Conservation (phyloP, 2,329 filamentous ascomycete species). For the Cyphellophora europaea region DNA sequence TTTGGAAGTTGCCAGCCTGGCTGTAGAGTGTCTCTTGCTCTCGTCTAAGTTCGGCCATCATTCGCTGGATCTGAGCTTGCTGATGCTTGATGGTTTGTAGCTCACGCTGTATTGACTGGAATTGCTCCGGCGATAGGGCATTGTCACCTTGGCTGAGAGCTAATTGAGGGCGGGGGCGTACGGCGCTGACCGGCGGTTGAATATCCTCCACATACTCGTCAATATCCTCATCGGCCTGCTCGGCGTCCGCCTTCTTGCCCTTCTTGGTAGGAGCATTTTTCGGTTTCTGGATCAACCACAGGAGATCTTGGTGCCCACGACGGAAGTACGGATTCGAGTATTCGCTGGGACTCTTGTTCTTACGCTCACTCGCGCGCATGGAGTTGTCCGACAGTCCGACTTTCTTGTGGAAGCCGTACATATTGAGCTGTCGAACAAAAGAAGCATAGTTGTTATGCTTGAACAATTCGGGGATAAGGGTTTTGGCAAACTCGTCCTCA, state of each 20-base stretch:
- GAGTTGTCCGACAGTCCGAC: constrained; percentile 92
- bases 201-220: constrained; percentile 41
- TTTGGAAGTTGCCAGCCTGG: constrained; percentile 82
- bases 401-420: constrained; percentile 59
- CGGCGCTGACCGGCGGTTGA: constrained; percentile 20
- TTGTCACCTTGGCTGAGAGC: constrained; percentile 27
- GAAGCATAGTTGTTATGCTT: constrained; percentile 74
- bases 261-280: constrained; percentile 56
- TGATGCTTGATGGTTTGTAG: constrained; percentile 74
- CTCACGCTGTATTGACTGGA: constrained; percentile 69
- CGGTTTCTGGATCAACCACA: constrained; percentile 95
- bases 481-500: constrained; percentile 79
- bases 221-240: constrained; percentile 61
- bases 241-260: constrained; percentile 42
- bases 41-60: constrained; percentile 69
- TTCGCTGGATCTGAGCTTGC: constrained; percentile 74
- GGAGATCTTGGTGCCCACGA: constrained; percentile 78
- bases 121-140: constrained; percentile 58
- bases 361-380: constrained; percentile 92
- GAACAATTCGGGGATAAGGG: constrained; percentile 64
- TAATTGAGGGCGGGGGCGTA: constrained; percentile 28
- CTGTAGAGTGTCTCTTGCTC: constrained; percentile 84
- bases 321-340: constrained; percentile 97
- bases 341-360: constrained; percentile 96
- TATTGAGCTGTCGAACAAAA: constrained; percentile 63